phyloP scores from a whole-genome alignment of 148 eudicot genomes.

The Silene conica region DNA sequence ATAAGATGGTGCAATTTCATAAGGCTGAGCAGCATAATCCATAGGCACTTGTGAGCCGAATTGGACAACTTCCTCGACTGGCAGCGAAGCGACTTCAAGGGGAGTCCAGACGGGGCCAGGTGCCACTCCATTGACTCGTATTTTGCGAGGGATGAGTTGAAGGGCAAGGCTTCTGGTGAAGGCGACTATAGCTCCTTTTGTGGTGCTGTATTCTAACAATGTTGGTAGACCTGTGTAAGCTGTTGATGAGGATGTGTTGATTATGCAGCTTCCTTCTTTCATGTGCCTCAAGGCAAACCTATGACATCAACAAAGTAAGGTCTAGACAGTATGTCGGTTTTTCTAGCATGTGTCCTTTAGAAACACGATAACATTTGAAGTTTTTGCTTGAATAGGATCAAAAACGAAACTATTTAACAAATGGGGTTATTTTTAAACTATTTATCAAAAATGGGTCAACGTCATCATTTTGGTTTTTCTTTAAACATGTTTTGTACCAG shows the following conservation, averaged over 20 bases:
- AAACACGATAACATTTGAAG: too few relatives aligned
- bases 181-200: slow-evolving; percentile 30
- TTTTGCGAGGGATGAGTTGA: slow-evolving; percentile 31
- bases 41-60: slow-evolving; percentile 8
- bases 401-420: too few relatives aligned
- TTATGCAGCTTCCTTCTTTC: slow-evolving; percentile 26
- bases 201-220: slow-evolving; percentile 14
- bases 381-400: too few relatives aligned
- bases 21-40: slow-evolving; percentile 13
- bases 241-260: neutral
- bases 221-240: slow-evolving; percentile 3
- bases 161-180: slow-evolving; percentile 33
- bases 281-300: slow-evolving; percentile 26
- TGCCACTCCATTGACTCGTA: slow-evolving; percentile 60
- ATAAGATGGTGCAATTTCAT: slow-evolving; percentile 11
- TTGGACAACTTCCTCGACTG: neutral
- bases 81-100: slow-evolving; percentile 11
- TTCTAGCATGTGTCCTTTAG: too few relatives aligned
- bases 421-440: too few relatives aligned
- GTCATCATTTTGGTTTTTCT: too few relatives aligned
- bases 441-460: too few relatives aligned
- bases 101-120: slow-evolving; percentile 65
- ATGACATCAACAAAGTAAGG: neutral
- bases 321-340: neutral
- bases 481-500: too few relatives aligned